Evolutionary conservation across 805 yeast species (phyloP), one percentile per base, ranked within the genome.

Genomic region (Cyberlindnera americana): DNA sequence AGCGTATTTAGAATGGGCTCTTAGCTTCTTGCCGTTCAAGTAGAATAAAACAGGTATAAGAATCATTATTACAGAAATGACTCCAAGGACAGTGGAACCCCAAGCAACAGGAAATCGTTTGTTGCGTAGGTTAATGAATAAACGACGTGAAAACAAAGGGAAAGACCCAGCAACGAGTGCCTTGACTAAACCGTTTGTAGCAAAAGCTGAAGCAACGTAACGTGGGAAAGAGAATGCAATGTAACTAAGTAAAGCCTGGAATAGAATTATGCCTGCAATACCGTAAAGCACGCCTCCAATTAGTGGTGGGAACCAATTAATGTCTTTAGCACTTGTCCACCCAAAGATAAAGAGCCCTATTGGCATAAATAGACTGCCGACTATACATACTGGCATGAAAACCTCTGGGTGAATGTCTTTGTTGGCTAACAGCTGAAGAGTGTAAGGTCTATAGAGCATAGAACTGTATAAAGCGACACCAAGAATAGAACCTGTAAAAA

Each of bases 101-200:
- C 76, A 76, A 35, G 69, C 66, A 28, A 71, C 68, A 2, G 83
- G 83, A 52, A 63, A 79, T 29, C 65, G 68, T 2, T 59, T 60
- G 34, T 70, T 68, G 2, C 70, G 66, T 70, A 84, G 67, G 41
- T 70, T 72, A 21, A 62, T 53, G 58, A 82, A 83, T 85, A 84
- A 73, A 43, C 71, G 75, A 8, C 70, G 63, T 0, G 86, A 86
- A 57, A 84, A 84, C 36, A 84, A 64, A 23, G 86, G 86, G 71
- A 77, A 78, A 1, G 73, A 73, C 3, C 81, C 83, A 36, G 83
- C 90, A 50, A 78, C 75, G 0, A 69, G 66, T 2, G 83, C 74
- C 59, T 90, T 74, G 54, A 81, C 59, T 49, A 83, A 69, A 0
- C 87, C 75, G 57, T 81, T 82, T 11, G 78, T 85, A 2, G 88